Base-by-base conservation (phyloP, 108 stramenopile genomes). In the Skeletonema marinoi region DNA sequence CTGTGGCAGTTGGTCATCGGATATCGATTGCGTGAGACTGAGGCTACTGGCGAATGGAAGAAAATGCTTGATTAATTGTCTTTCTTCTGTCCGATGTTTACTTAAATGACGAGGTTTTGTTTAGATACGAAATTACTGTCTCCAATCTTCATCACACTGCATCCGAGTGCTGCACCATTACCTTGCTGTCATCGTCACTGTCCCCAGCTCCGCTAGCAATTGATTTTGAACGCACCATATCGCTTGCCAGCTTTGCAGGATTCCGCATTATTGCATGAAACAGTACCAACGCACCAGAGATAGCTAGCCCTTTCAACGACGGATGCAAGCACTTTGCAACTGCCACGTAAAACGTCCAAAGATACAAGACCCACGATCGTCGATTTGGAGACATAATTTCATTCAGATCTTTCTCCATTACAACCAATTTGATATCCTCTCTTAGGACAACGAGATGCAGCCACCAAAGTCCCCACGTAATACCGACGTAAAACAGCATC, bases 1-100 rank as follows among this genome's bases (percentile, higher is more conserved):
- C 73, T 96, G 13, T 97, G 96, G 96, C 96, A 97, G 82, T 77
- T 97, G 46, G 91, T 97, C 3, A 69, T 95, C 46, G 96, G 96
- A 16, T 97, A 97, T 75, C 70, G 86, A 71, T 78, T 97, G 58
- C 88, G 96, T 50, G 96, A 97, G 82, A 88, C 84, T 13, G 96
- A 97, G 67, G 96, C 94, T 14, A 90, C 80, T 17, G 96, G 94
- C 2, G 94, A 95, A 10, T 96, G 93, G 81, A 77, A 82, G 66
- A 86, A 85, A 66, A 85, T 94, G 68, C 63, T 95, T 60, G 89
- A 91, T 36, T 89, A 82, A 72, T 11, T 46, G 2, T 2, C 44
- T 0, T 46, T 46, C 44, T 46, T 44, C 16, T 46, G 44, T 4
- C 14, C 16, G 3, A 46, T 11, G 44, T 11, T 3, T 14, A 16